phyloP scores from a whole-genome alignment of 2,329 filamentous ascomycete species.

The Thermoascus crustaceus region DNA sequence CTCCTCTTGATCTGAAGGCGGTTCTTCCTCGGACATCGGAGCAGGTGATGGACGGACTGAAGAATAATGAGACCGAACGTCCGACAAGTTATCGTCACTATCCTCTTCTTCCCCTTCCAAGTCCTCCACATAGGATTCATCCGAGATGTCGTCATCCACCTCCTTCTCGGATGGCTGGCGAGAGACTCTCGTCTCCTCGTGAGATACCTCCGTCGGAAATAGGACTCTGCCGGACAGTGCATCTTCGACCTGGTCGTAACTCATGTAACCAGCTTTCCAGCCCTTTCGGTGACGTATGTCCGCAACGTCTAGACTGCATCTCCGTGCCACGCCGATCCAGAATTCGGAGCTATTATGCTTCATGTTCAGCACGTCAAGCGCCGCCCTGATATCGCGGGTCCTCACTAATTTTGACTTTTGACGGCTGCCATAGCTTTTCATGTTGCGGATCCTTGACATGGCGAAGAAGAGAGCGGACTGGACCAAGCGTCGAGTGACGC shows the following conservation, averaged over 20 bases:
- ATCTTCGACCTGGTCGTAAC: slow-evolving; percentile 37
- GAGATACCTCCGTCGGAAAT: slow-evolving; percentile 6
- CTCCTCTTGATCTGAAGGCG: slow-evolving; percentile 30
- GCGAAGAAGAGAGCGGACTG: slow-evolving; percentile 62
- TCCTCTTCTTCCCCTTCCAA: slow-evolving; percentile 6
- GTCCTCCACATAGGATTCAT: background rate
- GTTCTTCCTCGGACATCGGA: slow-evolving; percentile 10
- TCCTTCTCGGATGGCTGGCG: background rate
- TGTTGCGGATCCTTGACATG: slow-evolving; percentile 57
- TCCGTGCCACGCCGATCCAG: slow-evolving; percentile 46
- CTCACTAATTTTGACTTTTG: slow-evolving; percentile 30
- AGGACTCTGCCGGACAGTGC: slow-evolving; percentile 20
- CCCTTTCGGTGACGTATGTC: slow-evolving; percentile 27
- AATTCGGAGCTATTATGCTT: slow-evolving; percentile 38
- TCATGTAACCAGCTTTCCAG: slow-evolving; percentile 20
- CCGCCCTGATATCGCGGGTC: slow-evolving; percentile 45
- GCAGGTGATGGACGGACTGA: slow-evolving; percentile 2
- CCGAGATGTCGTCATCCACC: background rate
- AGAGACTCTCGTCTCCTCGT: slow-evolving; percentile 7
- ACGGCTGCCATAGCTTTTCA: slow-evolving; percentile 23
- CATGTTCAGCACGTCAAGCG: slow-evolving; percentile 48
- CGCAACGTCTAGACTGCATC: slow-evolving; percentile 46
- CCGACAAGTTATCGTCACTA: slow-evolving; percentile 5
- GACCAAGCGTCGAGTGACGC: slow-evolving; percentile 61
- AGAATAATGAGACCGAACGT: background rate